These are phyloP conservation scores for Apiospora koreana DNA, from an alignment of 2,329 filamentous ascomycete species.

Conservation along the genomic window DNA sequence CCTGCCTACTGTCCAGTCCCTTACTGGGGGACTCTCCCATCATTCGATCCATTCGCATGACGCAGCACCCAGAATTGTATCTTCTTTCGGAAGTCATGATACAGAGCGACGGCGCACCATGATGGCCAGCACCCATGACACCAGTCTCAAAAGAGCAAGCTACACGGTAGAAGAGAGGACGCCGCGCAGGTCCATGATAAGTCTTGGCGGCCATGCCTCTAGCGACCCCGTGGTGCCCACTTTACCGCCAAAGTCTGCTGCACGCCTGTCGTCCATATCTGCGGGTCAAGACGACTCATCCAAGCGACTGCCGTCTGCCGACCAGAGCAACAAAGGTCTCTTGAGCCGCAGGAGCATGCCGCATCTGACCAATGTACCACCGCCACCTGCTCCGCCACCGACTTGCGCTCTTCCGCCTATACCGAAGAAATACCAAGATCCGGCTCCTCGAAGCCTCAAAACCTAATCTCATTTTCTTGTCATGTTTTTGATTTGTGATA, in stretches of 20 bases:
- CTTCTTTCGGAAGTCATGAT: constrained; percentile 1
- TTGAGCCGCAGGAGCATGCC: constrained; percentile 19
- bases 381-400: constrained; percentile 18
- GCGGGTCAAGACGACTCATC: constrained; percentile 7
- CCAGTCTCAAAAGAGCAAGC: neutral
- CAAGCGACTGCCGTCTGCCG: neutral
- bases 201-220: neutral
- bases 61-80: neutral
- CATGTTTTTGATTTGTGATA: neutral
- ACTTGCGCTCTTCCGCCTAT: constrained; percentile 20
- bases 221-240: neutral
- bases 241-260: neutral
- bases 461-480: neutral
- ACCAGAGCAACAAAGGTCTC: constrained; percentile 12
- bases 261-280: neutral
- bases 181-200: neutral
- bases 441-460: neutral
- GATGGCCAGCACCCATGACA: neutral
- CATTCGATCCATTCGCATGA: neutral
- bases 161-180: neutral
- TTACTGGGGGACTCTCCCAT: neutral
- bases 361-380: constrained; percentile 18
- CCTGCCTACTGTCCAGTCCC: neutral
- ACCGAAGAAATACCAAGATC: constrained; percentile 15
- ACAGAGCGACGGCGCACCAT: neutral